A percentile compares a stretch with the other conserved stretches of the same genome.
Conservation (phyloP, 306 rosid species). For the Begonia masoniana region DNA sequence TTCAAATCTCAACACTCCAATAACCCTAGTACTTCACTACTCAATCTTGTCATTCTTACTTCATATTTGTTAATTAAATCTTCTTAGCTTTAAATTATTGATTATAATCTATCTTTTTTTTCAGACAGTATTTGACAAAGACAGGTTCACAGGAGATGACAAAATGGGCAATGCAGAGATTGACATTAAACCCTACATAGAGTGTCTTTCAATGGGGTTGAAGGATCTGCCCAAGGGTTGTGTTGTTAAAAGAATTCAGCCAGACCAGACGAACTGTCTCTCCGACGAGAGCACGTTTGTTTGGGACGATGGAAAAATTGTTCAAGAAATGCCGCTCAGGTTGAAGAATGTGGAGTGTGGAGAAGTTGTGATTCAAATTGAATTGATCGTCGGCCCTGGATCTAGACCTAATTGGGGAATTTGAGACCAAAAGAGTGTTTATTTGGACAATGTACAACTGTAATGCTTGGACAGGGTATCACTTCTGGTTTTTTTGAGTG, state of each 20-base stretch:
- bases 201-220: slow-evolving; percentile 33
- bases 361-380: slow-evolving; percentile 43
- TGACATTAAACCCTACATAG: slow-evolving; percentile 52
- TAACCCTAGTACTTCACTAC: slow-evolving; percentile 28
- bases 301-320: slow-evolving; percentile 40
- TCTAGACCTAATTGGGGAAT: no score
- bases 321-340: slow-evolving; percentile 58
- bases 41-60: neutral
- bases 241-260: slow-evolving; percentile 42
- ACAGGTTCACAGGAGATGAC: slow-evolving; percentile 56
- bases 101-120: neutral
- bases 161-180: slow-evolving; percentile 75
- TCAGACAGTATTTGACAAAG: slow-evolving; percentile 64
- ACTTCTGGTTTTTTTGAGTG: no score
- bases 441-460: no score
- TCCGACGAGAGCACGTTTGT: slow-evolving; percentile 57
- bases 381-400: slow-evolving; percentile 48
- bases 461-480: no score
- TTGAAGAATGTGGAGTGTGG: slow-evolving; percentile 70
- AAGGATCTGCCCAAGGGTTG: slow-evolving; percentile 48
- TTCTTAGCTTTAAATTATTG: neutral
- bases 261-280: slow-evolving; percentile 38
- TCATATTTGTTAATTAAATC: neutral
- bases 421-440: no score
- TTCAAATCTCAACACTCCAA: slow-evolving; percentile 26